Evolutionary conservation across 2,329 filamentous ascomycete species (phyloP), one percentile per base, ranked within the genome.

Genomic region (Bipolaris sorokiniana): DNA sequence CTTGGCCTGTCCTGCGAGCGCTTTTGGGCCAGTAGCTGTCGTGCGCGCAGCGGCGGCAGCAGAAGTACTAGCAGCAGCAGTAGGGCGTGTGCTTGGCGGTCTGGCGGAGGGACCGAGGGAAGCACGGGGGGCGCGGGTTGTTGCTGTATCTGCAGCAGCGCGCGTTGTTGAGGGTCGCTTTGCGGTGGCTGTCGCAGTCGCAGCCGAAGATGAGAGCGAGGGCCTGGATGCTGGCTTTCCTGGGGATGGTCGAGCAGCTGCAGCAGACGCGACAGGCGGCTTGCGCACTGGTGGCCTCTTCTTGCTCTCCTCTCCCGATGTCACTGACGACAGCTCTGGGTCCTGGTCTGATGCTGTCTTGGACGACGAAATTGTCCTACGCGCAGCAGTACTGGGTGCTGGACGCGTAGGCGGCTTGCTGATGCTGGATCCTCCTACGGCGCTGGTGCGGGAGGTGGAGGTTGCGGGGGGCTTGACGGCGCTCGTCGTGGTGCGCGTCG

Each of bases 381-480:
- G 56, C 20, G 63, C 67, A 2, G 63, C 50, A 10, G 73, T 64
- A 13, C 67, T 65, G 0, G 70, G 52, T 7, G 64, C 60, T 7
- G 73, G 71, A 62, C 74, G 74, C 62, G 73, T 75, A 40, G 74
- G 70, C 15, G 74, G 71, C 64, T 75, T 76, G 65, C 66, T 76
- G 61, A 76, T 56, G 55, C 69, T 72, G 7, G 68, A 69, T 9
- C 67, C 74, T 9, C 67, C 74, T 2, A 59, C 50, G 3, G 68
- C 62, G 28, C 66, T 63, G 5, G 67, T 62, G 44, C 74, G 70
- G n/a, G 64, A 57, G 7, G 70, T 65, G 5, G 71, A 53, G 60
- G 59, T 66, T 36, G 65, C 38, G 26, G 59, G 58, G 7, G 72
- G 58, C 54, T 63, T 70, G 9, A 71, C 68, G 58, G 72, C 67